These are phyloP conservation scores for Pulicaria dysenterica DNA, from an alignment of 129 eudicot genomes.

Conservation along the genomic window DNA sequence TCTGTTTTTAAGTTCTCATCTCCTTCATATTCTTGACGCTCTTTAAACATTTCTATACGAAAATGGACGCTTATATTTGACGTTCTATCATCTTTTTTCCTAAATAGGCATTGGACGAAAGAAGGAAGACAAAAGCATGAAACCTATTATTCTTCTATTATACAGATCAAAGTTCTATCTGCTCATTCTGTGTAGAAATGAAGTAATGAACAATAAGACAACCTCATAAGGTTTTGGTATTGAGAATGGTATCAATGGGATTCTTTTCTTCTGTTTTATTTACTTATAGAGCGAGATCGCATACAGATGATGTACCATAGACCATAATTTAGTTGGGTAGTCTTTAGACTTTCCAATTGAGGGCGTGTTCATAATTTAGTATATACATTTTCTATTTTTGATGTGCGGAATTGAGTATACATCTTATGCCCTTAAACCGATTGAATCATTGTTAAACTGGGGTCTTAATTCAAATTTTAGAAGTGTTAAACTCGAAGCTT, in stretches of 20 bases:
- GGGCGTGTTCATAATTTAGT: too few species aligned
- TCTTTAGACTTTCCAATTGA: too few species aligned
- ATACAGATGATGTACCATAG: too few species aligned
- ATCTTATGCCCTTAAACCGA: too few species aligned
- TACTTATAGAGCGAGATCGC: too few species aligned
- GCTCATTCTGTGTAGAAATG: constrained; percentile 59
- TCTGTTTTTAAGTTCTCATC: constrained; percentile 6
- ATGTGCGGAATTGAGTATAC: too few species aligned
- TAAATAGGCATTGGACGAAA: constrained; percentile 73
- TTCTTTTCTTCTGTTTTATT: too few species aligned
- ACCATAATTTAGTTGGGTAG: too few species aligned
- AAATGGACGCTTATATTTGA: constrained; percentile 11
- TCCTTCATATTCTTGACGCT: not conserved
- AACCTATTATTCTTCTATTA: constrained; percentile 10
- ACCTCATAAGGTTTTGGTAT: constrained; percentile 34
- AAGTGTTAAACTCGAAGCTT: too few species aligned
- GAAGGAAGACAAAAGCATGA: constrained; percentile 59
- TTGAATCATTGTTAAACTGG: too few species aligned
- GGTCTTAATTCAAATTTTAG: too few species aligned
- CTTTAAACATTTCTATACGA: not conserved
- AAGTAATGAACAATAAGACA: constrained; percentile 39
- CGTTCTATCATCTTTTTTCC: not conserved
- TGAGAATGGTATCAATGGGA: constrained; percentile 24
- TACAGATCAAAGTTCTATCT: constrained; percentile 25
- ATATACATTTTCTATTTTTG: too few species aligned